phyloP scores from a whole-genome alignment of 371 early-diverging fungal species.

The Lichtheimia ramosa region DNA sequence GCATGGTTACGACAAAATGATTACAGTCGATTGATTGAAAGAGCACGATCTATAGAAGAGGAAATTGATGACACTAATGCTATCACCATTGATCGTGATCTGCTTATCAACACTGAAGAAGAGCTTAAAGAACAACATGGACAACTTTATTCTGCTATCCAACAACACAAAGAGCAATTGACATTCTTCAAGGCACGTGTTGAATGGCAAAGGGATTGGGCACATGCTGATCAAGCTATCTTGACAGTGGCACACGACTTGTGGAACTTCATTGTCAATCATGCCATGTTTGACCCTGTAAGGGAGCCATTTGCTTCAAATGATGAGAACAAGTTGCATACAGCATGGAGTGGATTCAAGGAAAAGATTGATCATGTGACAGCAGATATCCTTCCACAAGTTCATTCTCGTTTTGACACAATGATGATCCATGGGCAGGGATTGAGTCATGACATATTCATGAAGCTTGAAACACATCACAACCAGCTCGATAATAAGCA shows the following conservation, averaged over 20 bases:
- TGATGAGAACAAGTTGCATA: too few species aligned
- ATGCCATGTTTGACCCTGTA: slow-evolving; percentile 31
- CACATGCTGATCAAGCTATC: slow-evolving; percentile 28
- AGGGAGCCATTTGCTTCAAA: background rate
- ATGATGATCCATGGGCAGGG: too few species aligned
- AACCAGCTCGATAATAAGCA: background rate
- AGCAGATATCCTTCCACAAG: too few species aligned
- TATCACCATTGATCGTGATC: slow-evolving; percentile 31
- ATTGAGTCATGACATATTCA: too few species aligned
- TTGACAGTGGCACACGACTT: slow-evolving; percentile 19
- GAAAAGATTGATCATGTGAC: too few species aligned
- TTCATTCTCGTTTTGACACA: too few species aligned
- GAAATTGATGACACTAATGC: slow-evolving; percentile 43
- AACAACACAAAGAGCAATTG: slow-evolving; percentile 21
- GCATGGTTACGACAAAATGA: slow-evolving; percentile 30
- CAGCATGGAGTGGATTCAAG: too few species aligned
- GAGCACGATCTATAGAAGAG: slow-evolving; percentile 26
- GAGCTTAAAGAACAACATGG: slow-evolving; percentile 23
- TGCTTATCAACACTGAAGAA: slow-evolving; percentile 32
- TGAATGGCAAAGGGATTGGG: slow-evolving; percentile 28
- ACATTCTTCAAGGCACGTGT: slow-evolving; percentile 17
- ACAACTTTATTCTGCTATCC: slow-evolving; percentile 16
- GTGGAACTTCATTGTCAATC: slow-evolving; percentile 34
- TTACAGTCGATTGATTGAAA: slow-evolving; percentile 19
- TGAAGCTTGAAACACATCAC: too few species aligned